phyloP scores from a whole-genome alignment of 2,329 filamentous ascomycete species.

The Fusarium nygamai region DNA sequence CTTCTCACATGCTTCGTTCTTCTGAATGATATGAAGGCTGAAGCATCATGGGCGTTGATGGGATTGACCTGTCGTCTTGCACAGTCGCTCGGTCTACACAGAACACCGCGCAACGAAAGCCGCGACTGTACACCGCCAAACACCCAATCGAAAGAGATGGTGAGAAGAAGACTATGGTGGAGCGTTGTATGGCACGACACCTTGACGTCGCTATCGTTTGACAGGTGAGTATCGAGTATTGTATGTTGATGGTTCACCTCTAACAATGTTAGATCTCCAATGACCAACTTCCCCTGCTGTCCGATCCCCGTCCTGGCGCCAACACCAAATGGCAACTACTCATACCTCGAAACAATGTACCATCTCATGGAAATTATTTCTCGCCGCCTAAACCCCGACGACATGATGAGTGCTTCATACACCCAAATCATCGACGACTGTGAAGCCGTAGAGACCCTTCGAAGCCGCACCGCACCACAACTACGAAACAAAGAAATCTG shows the following conservation, averaged over 20 bases:
- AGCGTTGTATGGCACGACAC: conserved; percentile 75
- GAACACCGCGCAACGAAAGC: conserved; percentile 56
- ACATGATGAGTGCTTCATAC: conserved; percentile 60
- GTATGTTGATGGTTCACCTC: neutral
- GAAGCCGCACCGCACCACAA: conserved; percentile 59
- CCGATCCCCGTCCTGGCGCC: conserved; percentile 60
- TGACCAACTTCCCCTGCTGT: conserved; percentile 68
- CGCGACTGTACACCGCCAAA: conserved; percentile 57
- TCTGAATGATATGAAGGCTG: conserved; percentile 75
- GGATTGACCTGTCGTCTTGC: conserved; percentile 73
- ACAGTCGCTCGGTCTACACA: conserved; percentile 70
- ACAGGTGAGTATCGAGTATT: conserved; percentile 56
- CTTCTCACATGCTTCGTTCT: conserved; percentile 71
- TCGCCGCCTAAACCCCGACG: conserved; percentile 65
- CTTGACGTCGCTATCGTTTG: conserved; percentile 72
- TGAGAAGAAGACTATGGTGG: conserved; percentile 69
- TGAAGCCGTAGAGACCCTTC: conserved; percentile 62
- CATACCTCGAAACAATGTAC: conserved; percentile 73
- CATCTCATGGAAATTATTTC: conserved; percentile 71
- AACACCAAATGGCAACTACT: conserved; percentile 58
- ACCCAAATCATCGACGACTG: conserved; percentile 68
- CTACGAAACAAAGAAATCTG: conserved; percentile 70
- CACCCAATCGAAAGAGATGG: conserved; percentile 61
- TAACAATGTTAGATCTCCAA: conserved; percentile 59
- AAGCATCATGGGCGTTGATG: conserved; percentile 73